Evolutionary conservation across 257 asterid species (phyloP), one percentile per base, ranked within the genome.

Genomic region (Verbena officinalis): DNA sequence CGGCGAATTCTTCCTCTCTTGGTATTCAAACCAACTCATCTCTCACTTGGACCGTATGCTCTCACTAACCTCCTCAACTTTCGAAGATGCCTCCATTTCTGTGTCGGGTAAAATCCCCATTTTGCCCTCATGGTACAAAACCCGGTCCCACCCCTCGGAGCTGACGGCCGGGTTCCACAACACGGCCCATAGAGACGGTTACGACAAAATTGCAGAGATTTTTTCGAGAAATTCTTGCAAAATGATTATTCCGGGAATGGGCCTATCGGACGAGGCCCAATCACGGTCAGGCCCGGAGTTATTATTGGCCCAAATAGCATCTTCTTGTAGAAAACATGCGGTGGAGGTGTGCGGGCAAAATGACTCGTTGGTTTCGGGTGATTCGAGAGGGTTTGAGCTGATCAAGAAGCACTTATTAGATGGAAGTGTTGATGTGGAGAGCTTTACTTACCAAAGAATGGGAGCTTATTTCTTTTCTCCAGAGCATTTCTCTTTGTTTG

Each of bases 391-490:
- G 56, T 75, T 84, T 1, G 81, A 75, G 57, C 81, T 70, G 70
- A 84, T 84, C 38, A 79, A 67, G 69, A 73, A 77, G 56, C 64
- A 62, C 39, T 52, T 81, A 70, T 19, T 9, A 31, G 76, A 72
- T 1, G 78, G 65, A 42, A 77, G 72, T 39, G 72, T 64, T 40
- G 68, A 49, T 1, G 56, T 69, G 16, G 76, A 67, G 57, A 43
- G 64, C 71, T 84, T 84, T 38, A 81, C 67, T 6, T 84, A 81
- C 62, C 88, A 79, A 55, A 75, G 88, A 50, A 84, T 84, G 88
- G 91, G 91, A 34, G 88, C 84, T 70, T 40, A 78, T 36, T 84
- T 84, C 85, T 84, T 84, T 55, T 81, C 88, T 22, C 91, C 86
- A 0, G 73, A 73, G 11, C 81, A 84, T 75, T 84, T 84, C 16